phyloP scores from a whole-genome alignment of 2,329 filamentous ascomycete genomes.

The Rutstroemia sp. region DNA sequence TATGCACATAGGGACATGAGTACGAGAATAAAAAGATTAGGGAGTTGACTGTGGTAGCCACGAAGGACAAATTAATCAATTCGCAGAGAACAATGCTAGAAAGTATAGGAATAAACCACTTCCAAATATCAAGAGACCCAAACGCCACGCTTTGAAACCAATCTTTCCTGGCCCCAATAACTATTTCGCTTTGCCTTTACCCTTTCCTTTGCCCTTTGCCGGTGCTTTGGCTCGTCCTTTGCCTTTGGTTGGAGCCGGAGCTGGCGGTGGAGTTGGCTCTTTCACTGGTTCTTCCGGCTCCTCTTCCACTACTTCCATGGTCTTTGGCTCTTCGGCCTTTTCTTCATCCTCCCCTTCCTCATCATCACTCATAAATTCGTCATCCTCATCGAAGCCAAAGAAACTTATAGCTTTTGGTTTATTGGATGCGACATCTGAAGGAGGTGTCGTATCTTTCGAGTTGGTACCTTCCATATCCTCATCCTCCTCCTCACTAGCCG shows the following conservation, averaged over 20 bases:
- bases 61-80: neutral
- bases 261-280: conserved; percentile 17
- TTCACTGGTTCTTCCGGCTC: conserved; percentile 20
- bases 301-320: conserved; percentile 9
- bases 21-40: no score
- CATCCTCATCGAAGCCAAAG: conserved; percentile 73
- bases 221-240: conserved; percentile 12
- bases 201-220: conserved; percentile 27
- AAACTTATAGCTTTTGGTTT: conserved; percentile 41
- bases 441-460: conserved; percentile 40
- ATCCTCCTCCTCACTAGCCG: conserved; percentile 26
- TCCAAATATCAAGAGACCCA: neutral
- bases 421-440: conserved; percentile 34
- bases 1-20: no score
- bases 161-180: neutral
- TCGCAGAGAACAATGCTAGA: neutral
- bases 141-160: conserved; percentile 8
- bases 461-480: conserved; percentile 25
- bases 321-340: conserved; percentile 12
- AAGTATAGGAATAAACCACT: neutral
- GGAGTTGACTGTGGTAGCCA: no score
- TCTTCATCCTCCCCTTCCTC: conserved; percentile 39
- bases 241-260: conserved; percentile 25
- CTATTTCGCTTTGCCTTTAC: conserved; percentile 13
- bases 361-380: conserved; percentile 66